A percentile compares a stretch with the other conserved stretches of the same genome.
These are phyloP conservation scores for Macaranga tanarius DNA, from an alignment of 441 rosid species.

Conservation along the genomic window DNA sequence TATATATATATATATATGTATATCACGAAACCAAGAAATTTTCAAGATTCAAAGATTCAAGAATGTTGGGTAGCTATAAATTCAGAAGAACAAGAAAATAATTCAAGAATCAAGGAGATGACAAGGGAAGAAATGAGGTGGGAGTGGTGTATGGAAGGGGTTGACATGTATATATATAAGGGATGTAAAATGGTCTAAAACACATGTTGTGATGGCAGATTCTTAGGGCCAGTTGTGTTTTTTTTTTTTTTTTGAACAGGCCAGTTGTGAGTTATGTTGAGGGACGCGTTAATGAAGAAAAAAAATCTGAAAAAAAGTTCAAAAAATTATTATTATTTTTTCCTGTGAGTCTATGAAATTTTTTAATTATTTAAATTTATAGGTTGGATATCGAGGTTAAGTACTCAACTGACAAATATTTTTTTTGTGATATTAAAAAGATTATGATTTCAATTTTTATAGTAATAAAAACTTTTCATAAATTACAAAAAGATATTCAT, in stretches of 20 bases:
- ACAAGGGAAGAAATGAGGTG: neutral
- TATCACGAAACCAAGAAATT: neutral
- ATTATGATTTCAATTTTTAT: too few species aligned
- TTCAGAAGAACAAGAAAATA: neutral
- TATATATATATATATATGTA: too few species aligned
- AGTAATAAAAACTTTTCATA: too few species aligned
- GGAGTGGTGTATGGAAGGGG: neutral
- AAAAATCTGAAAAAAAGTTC: neutral
- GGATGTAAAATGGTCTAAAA: neutral
- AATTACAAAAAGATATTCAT: too few species aligned
- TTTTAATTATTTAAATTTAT: too few species aligned
- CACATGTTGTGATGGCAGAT: neutral
- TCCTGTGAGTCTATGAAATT: too few species aligned
- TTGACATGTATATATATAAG: constrained; percentile 12
- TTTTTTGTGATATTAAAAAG: too few species aligned
- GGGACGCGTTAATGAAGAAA: constrained; percentile 1
- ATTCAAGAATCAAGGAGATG: neutral
- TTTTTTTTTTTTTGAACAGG: too few species aligned
- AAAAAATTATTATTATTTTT: too few species aligned
- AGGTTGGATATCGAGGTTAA: too few species aligned
- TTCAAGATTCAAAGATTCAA: neutral
- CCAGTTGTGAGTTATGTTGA: too few species aligned
- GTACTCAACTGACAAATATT: too few species aligned
- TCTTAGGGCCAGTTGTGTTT: constrained; percentile 7
- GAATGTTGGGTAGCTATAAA: neutral